These are phyloP conservation scores for Ustilago bromivora DNA, from an alignment of 1,284 basidiomycete genomes.

Conservation along the genomic window DNA sequence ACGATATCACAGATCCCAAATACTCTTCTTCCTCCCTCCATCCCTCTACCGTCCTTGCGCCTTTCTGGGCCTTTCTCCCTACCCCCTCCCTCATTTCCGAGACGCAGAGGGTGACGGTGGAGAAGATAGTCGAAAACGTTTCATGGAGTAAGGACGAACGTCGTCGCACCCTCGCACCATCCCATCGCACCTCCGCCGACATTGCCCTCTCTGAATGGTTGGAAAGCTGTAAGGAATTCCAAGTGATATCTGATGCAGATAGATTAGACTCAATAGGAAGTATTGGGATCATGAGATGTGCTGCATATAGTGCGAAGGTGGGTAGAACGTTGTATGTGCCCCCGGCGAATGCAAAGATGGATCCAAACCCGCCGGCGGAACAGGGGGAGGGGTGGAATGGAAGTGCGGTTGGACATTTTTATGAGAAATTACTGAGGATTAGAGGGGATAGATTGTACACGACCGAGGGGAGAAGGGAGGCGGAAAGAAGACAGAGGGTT, in stretches of 20 bases:
- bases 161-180: background rate
- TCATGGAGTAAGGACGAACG: conserved; percentile 85
- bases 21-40: conserved; percentile 71
- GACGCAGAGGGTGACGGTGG: conserved; percentile 55
- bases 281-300: conserved; percentile 86
- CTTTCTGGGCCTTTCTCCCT: conserved; percentile 22
- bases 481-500: conserved; percentile 79
- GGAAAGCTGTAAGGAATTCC: conserved; percentile 80
- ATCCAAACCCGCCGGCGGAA: conserved; percentile 49
- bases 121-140: conserved; percentile 81
- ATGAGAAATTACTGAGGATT: conserved; percentile 76
- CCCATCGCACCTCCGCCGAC: conserved; percentile 15
- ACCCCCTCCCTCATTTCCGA: background rate
- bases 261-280: conserved; percentile 90
- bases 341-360: conserved; percentile 37
- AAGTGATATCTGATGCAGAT: conserved; percentile 93
- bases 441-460: conserved; percentile 72
- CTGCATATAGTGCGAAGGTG: conserved; percentile 80
- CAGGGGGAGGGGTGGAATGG: conserved; percentile 69
- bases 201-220: conserved; percentile 75
- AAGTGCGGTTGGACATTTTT: conserved; percentile 84
- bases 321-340: conserved; percentile 78
- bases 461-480: conserved; percentile 76
- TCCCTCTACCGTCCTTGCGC: conserved; percentile 14
- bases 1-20: conserved; percentile 89